Evolutionary conservation across 2,329 filamentous ascomycete species (phyloP).

Genomic region (Ophiobolus disseminans): DNA sequence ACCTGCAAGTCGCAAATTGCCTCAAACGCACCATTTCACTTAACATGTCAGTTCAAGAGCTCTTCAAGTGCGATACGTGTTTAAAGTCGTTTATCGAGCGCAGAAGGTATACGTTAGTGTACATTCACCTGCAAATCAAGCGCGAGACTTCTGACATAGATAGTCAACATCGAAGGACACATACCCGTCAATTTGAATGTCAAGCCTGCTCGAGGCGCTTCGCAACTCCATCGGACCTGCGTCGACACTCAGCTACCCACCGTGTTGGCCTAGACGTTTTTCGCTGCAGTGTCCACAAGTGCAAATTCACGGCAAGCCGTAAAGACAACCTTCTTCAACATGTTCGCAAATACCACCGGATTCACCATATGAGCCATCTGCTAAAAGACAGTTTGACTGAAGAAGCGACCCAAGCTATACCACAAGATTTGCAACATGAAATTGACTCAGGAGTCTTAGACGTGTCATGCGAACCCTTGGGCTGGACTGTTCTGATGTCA

Average conservation of each 20-base stretch:
- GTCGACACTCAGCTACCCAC: slow-evolving; percentile 10
- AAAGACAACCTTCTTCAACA: slow-evolving; percentile 20
- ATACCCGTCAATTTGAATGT: slow-evolving; percentile 10
- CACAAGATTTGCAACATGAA: no score
- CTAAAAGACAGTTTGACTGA: not conserved
- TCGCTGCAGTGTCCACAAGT: slow-evolving; percentile 1
- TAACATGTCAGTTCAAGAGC: not conserved
- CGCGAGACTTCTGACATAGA: not conserved
- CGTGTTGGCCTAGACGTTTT: slow-evolving; percentile 5
- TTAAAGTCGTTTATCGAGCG: not conserved
- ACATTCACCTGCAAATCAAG: not conserved
- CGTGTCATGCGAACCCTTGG: no score
- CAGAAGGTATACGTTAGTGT: not conserved
- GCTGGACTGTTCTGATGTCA: slow-evolving; percentile 2
- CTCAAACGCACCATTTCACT: not conserved
- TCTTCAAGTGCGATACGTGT: not conserved
- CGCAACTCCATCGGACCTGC: slow-evolving; percentile 7
- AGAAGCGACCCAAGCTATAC: no score
- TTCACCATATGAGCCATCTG: no score
- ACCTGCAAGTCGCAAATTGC: not conserved
- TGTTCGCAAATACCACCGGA: not conserved
- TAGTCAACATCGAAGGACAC: slow-evolving; percentile 19
- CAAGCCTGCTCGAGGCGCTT: slow-evolving; percentile 8
- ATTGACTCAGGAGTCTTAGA: no score
- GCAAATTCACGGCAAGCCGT: not conserved